phyloP scores from a whole-genome alignment of 2,329 filamentous ascomycete species.

The Microascus cirrosus region DNA sequence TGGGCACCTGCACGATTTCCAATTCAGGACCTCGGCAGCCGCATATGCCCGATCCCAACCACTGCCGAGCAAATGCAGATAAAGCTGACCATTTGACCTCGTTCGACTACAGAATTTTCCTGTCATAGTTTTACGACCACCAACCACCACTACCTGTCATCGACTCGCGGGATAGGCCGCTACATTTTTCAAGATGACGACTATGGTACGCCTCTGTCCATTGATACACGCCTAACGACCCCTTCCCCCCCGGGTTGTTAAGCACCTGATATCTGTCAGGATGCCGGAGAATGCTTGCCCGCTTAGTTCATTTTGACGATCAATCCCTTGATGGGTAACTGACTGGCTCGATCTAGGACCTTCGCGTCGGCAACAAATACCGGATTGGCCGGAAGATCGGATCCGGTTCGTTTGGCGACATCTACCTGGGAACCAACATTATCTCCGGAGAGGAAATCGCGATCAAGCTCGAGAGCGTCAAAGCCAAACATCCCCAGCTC shows the following conservation, averaged over 20 bases:
- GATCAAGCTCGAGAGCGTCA: slow-evolving; percentile 99
- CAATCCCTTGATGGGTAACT: background rate
- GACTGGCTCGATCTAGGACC: slow-evolving; percentile 40
- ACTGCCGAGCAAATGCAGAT: slow-evolving; percentile 1
- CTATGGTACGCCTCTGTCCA: slow-evolving; percentile 30
- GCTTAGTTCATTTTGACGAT: background rate
- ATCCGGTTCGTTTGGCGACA: slow-evolving; percentile 94
- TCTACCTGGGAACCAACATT: slow-evolving; percentile 98
- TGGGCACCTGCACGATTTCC: background rate
- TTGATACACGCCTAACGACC: background rate
- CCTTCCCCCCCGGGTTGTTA: background rate
- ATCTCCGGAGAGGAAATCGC: slow-evolving; percentile 99
- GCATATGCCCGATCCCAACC: slow-evolving; percentile 7
- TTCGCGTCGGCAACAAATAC: slow-evolving; percentile 99
- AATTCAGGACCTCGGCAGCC: slow-evolving; percentile 1
- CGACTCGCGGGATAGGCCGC: slow-evolving; percentile 8
- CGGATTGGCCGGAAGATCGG: slow-evolving; percentile 99
- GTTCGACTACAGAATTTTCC: background rate
- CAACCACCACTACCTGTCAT: slow-evolving; percentile 7
- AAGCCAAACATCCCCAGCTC: slow-evolving; percentile 97
- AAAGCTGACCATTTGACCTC: background rate
- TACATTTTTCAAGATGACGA: slow-evolving; percentile 32
- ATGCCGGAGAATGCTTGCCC: too few species aligned
- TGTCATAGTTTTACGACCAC: slow-evolving; percentile 11
- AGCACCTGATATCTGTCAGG: too few species aligned